Conservation (phyloP, 1,284 basidiomycete genomes). For the Malassezia restricta region DNA sequence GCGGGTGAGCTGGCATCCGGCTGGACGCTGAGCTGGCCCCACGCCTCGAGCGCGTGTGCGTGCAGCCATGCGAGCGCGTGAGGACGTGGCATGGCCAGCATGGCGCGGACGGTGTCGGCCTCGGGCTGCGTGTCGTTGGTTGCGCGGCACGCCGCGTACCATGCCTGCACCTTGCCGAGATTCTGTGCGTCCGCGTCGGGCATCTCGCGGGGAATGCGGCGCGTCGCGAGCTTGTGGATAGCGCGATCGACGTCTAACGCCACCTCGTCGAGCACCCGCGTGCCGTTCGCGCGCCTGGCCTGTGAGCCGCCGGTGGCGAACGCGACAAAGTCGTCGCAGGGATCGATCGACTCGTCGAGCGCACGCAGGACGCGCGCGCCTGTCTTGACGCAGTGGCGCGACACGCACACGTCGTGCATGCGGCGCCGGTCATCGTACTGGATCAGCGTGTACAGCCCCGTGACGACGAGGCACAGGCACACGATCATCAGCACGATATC, state of each 20-base stretch:
- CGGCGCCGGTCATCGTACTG: neutral
- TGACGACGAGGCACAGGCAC: neutral
- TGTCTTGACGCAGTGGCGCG: constrained; percentile 67
- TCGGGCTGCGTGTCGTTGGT: constrained; percentile 48
- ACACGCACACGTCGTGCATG: constrained; percentile 54
- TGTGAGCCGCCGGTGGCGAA: constrained; percentile 53
- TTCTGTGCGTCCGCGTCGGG: constrained; percentile 55
- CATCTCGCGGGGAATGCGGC: neutral
- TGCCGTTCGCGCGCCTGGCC: constrained; percentile 28
- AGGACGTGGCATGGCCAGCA: constrained; percentile 45
- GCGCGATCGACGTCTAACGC: constrained; percentile 28
- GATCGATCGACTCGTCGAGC: constrained; percentile 70
- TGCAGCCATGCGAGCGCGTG: constrained; percentile 70
- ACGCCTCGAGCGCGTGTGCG: constrained; percentile 55
- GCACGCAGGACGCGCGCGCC: constrained; percentile 69
- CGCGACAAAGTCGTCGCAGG: constrained; percentile 89
- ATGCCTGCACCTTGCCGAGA: constrained; percentile 63
- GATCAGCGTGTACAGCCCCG: neutral
- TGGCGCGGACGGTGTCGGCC: constrained; percentile 46
- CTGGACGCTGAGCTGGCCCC: constrained; percentile 69
- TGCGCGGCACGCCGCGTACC: constrained; percentile 68
- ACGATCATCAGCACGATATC: neutral
- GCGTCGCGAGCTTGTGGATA: constrained; percentile 46
- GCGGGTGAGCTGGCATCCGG: constrained; percentile 81
- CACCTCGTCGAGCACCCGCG: constrained; percentile 46